Conservation (phyloP, 352 stramenopile species). For the Aphanomyces astaci region DNA sequence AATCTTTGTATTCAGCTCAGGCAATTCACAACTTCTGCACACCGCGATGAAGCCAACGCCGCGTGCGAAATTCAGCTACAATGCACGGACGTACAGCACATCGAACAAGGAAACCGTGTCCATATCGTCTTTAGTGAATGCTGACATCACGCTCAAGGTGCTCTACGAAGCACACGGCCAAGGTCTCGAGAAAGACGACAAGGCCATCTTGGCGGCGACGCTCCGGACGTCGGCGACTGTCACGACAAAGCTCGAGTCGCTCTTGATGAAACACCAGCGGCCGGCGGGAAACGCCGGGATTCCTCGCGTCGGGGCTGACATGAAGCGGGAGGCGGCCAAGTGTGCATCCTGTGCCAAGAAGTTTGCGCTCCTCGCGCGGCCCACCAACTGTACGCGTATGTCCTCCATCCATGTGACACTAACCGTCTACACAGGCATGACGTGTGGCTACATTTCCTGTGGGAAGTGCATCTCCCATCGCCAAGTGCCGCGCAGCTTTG, state of each 20-base stretch:
- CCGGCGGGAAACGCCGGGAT: neutral
- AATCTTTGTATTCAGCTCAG: neutral
- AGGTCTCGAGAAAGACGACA: conserved; percentile 16
- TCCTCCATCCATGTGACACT: neutral
- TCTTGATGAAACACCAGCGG: neutral
- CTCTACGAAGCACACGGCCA: conserved; percentile 11
- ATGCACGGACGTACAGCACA: conserved; percentile 1
- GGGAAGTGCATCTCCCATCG: neutral
- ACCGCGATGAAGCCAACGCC: conserved; percentile 1
- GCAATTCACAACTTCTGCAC: neutral
- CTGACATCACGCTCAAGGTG: conserved; percentile 1
- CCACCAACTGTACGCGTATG: conserved; percentile 11
- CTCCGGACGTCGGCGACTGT: neutral
- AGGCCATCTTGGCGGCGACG: neutral
- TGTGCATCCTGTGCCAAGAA: conserved; percentile 6
- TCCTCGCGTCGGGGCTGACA: neutral
- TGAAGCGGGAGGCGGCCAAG: neutral
- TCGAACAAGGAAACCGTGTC: conserved; percentile 12
- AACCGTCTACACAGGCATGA: neutral
- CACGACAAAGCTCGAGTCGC: neutral
- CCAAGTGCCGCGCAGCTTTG: conserved; percentile 3
- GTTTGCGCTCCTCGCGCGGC: neutral
- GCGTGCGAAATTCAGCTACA: conserved; percentile 5
- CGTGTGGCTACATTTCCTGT: conserved; percentile 4
- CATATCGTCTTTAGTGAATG: conserved; percentile 6